Evolutionary conservation across 257 asterid genomes (phyloP), one percentile per base, ranked within the genome.

Genomic region (Lantana camara): DNA sequence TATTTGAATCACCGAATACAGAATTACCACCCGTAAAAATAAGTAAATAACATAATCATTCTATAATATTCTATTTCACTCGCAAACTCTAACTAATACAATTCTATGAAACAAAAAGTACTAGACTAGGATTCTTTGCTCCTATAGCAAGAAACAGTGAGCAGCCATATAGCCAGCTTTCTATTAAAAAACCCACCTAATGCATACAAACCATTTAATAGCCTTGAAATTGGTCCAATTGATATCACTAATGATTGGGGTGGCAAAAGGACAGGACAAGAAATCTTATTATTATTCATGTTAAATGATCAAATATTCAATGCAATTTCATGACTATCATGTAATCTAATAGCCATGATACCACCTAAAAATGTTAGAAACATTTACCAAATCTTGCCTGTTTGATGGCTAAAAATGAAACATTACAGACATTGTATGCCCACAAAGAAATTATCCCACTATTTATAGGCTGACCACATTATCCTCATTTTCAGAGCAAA

Each of bases 321-420:
- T 19, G 44, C 37, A 44, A 32, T 27, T 5, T 27, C 32, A 27
- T n/a, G n/a, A n/a, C n/a, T n/a, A n/a, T n/a, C n/a, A n/a, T n/a
- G n/a, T n/a, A n/a, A n/a, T n/a, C n/a, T n/a, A n/a, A n/a, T n/a
- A n/a, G n/a, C 32, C 32, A 5, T 27, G 32, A 27, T 27, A 27
- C n/a, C n/a, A n/a, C n/a, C n/a, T n/a, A n/a, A n/a, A n/a, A n/a
- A n/a, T n/a, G n/a, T 27, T 27, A 27, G 5, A 27, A 5, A 27
- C 2, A 2, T 27, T 2, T 27, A 27, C 32, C 32, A 27, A 2
- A 27, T 27, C 32, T 42, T 21, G 73, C 69, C 63, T 12, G 40
- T 56, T 73, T 58, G 75, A 65, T 69, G 68, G 76, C 62, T 73
- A 69, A 67, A 71, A 68, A 38, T 54, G 71, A 41, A 71, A 69